Conservation (phyloP, 2,329 filamentous ascomycete species). For the Penicillium sp. region DNA sequence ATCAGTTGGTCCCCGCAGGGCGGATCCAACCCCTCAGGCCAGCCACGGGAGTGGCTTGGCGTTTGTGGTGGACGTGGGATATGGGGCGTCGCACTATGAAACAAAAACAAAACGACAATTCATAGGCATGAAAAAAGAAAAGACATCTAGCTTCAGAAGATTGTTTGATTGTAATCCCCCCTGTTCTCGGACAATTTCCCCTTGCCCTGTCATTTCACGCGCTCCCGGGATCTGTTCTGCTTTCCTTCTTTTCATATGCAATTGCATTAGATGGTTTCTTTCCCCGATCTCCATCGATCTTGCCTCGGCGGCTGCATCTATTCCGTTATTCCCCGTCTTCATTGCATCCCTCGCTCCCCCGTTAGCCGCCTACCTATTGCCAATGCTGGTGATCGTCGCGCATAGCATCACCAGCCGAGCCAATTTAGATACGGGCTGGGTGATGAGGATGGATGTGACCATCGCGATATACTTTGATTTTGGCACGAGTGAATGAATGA, state of each 20-base stretch:
- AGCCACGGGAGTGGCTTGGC: constrained; percentile 44
- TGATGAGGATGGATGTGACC: neutral
- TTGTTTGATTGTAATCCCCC: constrained; percentile 10
- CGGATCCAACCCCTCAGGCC: constrained; percentile 34
- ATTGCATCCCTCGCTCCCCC: neutral
- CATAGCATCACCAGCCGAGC: neutral
- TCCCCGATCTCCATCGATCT: constrained; percentile 6
- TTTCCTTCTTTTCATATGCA: constrained; percentile 2
- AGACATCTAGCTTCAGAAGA: constrained; percentile 7
- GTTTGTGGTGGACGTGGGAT: constrained; percentile 48
- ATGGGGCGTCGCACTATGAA: constrained; percentile 45
- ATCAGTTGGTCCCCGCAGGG: constrained; percentile 48
- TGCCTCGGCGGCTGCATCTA: constrained; percentile 5
- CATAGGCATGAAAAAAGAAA: constrained; percentile 5
- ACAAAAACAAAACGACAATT: neutral
- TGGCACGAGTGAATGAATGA: constrained; percentile 39
- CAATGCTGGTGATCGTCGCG: neutral
- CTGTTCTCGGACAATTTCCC: constrained; percentile 2
- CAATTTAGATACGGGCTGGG: neutral
- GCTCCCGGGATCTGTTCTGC: constrained; percentile 3
- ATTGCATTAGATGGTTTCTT: constrained; percentile 24
- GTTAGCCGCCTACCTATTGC: neutral
- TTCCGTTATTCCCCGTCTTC: neutral
- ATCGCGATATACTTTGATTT: constrained; percentile 19
- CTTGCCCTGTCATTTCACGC: constrained; percentile 3